Evolutionary conservation across 345 rosid species (phyloP).

Genomic region (Salix udensis): DNA sequence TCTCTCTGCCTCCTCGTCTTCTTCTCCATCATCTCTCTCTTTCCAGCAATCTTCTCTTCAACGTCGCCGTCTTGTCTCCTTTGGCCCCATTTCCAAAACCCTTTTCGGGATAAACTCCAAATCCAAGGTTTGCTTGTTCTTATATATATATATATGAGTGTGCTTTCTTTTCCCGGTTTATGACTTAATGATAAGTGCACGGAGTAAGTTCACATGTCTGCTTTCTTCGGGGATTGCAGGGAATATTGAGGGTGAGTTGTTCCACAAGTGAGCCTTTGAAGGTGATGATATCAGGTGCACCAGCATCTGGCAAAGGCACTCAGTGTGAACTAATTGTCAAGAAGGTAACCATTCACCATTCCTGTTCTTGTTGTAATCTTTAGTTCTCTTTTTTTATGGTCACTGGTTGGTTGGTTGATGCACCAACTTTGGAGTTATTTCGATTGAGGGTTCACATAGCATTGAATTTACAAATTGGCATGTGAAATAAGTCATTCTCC

Average conservation of each 20-base stretch:
- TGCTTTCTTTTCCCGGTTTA: neutral
- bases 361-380: neutral
- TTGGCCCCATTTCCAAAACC: conserved; percentile 17
- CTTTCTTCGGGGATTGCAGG: conserved; percentile 24
- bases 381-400: neutral
- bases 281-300: conserved; percentile 94
- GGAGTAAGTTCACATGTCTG: neutral
- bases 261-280: conserved; percentile 57
- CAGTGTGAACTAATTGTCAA: conserved; percentile 78
- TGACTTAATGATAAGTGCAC: neutral
- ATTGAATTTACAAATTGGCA: neutral
- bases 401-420: neutral
- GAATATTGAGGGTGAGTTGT: conserved; percentile 39
- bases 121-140: conserved; percentile 29
- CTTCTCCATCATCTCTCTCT: conserved; percentile 29
- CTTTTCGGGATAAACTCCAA: conserved; percentile 21
- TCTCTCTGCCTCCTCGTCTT: conserved; percentile 27
- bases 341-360: conserved; percentile 40
- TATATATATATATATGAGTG: neutral
- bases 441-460: neutral
- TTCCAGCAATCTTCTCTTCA: conserved; percentile 14
- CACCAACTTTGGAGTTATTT: neutral
- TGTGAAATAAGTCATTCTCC: neutral
- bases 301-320: conserved; percentile 91
- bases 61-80: conserved; percentile 26